Percentiles rank a stretch among this genome's conserved stretches.
Conservation (phyloP, 129 eudicot species). For the Flaveria trinervia region DNA sequence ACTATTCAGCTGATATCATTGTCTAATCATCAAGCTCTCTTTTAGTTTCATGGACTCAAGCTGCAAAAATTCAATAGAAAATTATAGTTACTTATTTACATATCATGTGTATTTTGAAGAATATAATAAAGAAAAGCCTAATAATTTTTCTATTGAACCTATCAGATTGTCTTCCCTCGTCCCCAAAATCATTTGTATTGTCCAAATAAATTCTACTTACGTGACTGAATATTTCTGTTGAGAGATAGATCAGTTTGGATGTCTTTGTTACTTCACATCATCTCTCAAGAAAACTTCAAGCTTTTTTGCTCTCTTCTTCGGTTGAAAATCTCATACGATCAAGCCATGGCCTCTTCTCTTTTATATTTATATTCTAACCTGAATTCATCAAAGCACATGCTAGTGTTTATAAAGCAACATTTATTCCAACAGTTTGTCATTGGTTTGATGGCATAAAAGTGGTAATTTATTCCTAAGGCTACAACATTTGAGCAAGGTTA, state of each 20-base stretch:
- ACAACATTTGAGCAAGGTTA: no score
- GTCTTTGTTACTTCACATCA: conserved; percentile 71
- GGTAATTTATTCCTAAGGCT: no score
- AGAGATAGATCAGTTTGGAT: conserved; percentile 65
- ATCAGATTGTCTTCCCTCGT: conserved; percentile 62
- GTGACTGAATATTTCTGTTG: background rate
- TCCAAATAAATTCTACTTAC: conserved; percentile 60
- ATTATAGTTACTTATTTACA: conserved; percentile 52
- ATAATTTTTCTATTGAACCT: conserved; percentile 36
- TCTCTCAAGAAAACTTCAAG: conserved; percentile 69
- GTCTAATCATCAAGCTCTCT: conserved; percentile 91
- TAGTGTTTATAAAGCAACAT: no score
- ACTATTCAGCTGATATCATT: conserved; percentile 88
- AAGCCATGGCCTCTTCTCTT: no score
- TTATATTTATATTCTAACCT: no score
- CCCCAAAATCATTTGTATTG: conserved; percentile 62
- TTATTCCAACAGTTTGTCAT: no score
- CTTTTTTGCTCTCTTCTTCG: conserved; percentile 26
- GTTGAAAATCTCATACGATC: no score
- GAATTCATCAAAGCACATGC: no score
- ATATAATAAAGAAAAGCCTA: conserved; percentile 40
- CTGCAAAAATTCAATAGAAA: conserved; percentile 36
- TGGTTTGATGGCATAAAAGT: no score
- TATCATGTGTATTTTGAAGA: conserved; percentile 58
- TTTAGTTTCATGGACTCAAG: conserved; percentile 90